Percentiles rank a stretch among this genome's conserved stretches.
phyloP scores from a whole-genome alignment of 2,329 filamentous ascomycete species.

The Fusarium odoratissimum region DNA sequence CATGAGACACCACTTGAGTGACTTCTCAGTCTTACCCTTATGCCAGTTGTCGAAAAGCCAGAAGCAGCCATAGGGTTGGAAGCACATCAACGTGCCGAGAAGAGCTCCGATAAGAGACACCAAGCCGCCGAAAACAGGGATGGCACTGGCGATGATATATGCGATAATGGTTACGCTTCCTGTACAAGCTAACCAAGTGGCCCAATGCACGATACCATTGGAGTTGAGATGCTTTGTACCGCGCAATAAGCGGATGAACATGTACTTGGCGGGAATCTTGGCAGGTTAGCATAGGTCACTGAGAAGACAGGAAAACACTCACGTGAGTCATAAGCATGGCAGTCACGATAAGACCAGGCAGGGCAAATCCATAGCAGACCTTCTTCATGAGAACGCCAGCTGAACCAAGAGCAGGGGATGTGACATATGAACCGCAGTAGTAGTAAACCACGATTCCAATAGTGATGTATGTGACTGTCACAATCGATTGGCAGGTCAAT shows the following conservation, averaged over 20 bases:
- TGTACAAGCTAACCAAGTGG: conserved; percentile 48
- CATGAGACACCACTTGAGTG: conserved; percentile 22
- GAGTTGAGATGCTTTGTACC: conserved; percentile 47
- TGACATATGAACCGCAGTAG: conserved; percentile 59
- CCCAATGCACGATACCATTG: conserved; percentile 48
- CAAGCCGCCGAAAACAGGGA: conserved; percentile 42
- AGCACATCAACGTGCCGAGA: conserved; percentile 45
- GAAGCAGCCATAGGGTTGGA: conserved; percentile 46
- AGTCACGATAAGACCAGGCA: conserved; percentile 46
- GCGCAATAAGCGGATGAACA: conserved; percentile 38
- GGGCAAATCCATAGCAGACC: conserved; percentile 54
- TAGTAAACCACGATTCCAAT: conserved; percentile 57
- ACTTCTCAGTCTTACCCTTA: conserved; percentile 3
- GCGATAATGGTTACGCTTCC: conserved; percentile 39
- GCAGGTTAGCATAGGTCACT: rapidly evolving
- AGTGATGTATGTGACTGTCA: conserved; percentile 48
- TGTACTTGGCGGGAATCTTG: conserved; percentile 33
- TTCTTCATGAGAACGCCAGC: conserved; percentile 57
- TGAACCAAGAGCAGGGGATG: conserved; percentile 59
- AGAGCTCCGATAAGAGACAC: conserved; percentile 48
- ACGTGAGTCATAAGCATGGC: conserved; percentile 44
- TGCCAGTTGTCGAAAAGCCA: conserved; percentile 47
- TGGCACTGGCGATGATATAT: conserved; percentile 43
- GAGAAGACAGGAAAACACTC: neutral
- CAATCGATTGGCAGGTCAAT: conserved; percentile 40